Base-by-base conservation (phyloP, 2,329 filamentous ascomycete species). In the Alternaria angustiovoidea region DNA sequence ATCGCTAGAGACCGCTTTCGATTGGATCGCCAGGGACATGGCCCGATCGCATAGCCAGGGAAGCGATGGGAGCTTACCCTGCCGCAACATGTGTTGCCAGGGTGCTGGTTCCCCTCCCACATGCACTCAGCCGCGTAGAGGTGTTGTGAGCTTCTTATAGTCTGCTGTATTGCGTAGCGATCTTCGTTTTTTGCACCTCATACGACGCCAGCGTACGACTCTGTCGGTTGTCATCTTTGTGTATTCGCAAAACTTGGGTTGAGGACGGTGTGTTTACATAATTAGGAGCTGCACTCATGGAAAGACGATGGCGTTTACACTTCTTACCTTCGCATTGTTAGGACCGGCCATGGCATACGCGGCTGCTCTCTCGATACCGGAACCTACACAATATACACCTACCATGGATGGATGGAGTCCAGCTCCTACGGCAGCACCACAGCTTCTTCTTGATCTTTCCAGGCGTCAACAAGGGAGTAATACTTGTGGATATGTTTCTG, bases 401-500 rank as follows among this genome's bases (percentile, higher is more conserved):
- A 64, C 54, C 41, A 52, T 53, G 39, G 70, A 76, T 51, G 62
- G 51, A 11, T 77, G 73, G 75, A 75, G 65, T 66, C 75, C 75
- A 16, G 73, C 70, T 18, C 75, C 75, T 1, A 75, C 75, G 11
- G 41, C 60, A 55, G 70, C 67, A 57, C 72, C 74, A 28, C 63
- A 65, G 14, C 30, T 70, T 4, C 63, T 55, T 16, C 59, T 75
- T 22, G 68, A 68, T 38, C 64, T 78, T 8, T 73, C 73, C 52
- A 72, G 53, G 30, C 74, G 75, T 4, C 63, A 69, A 26, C 47
- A 65, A 24, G 48, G 59, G 32, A 18, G 54, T 4, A 73, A 71
- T 12, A 76, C 71, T 7, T 78, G 75, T 56, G 76, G 73, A 32
- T 78, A 68, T 47, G 58, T 75, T 1, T 71, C 68, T 26, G 75